These are phyloP conservation scores for Secale cereale DNA, from an alignment of 176 grass and related monocot genomes.

Conservation along the genomic window DNA sequence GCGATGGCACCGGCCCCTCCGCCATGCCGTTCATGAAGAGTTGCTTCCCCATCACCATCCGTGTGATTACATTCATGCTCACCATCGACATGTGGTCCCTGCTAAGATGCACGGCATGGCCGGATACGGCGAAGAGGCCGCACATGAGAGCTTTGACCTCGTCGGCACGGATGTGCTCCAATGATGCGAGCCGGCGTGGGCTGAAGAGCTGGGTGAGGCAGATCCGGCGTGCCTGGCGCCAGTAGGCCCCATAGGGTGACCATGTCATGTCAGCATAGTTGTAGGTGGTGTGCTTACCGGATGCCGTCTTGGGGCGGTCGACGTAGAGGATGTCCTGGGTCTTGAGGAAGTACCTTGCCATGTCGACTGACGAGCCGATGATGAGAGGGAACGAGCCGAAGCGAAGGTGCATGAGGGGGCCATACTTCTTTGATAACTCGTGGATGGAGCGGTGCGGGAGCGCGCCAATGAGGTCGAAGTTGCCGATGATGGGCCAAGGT, in stretches of 20 bases:
- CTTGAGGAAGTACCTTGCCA: slow-evolving; percentile 40
- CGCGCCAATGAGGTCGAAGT: slow-evolving; percentile 39
- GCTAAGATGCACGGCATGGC: slow-evolving; percentile 8
- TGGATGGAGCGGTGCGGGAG: slow-evolving; percentile 45
- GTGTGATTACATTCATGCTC: slow-evolving; percentile 41
- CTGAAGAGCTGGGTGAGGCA: slow-evolving; percentile 42
- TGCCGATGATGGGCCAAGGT: slow-evolving; percentile 49
- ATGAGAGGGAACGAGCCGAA: slow-evolving; percentile 50
- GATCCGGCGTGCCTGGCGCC: slow-evolving; percentile 44
- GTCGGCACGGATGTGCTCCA: slow-evolving; percentile 32
- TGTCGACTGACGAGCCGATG: slow-evolving; percentile 34
- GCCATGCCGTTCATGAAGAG: background rate
- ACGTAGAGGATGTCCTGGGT: slow-evolving; percentile 31
- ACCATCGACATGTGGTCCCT: slow-evolving; percentile 23
- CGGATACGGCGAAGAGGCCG: background rate
- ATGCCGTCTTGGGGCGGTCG: slow-evolving; percentile 34
- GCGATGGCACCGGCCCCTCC: slow-evolving; percentile 25
- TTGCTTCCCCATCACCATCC: slow-evolving; percentile 44
- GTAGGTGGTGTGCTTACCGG: slow-evolving; percentile 41
- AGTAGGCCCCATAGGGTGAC: slow-evolving; percentile 44
- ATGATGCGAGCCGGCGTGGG: slow-evolving; percentile 26
- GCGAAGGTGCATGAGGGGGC: slow-evolving; percentile 42
- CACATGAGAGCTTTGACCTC: slow-evolving; percentile 25
- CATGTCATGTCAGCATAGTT: slow-evolving; percentile 44
- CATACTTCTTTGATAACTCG: slow-evolving; percentile 33